Conservation (phyloP, 176 grass and related monocot species). For the Saccharum officinarum region DNA sequence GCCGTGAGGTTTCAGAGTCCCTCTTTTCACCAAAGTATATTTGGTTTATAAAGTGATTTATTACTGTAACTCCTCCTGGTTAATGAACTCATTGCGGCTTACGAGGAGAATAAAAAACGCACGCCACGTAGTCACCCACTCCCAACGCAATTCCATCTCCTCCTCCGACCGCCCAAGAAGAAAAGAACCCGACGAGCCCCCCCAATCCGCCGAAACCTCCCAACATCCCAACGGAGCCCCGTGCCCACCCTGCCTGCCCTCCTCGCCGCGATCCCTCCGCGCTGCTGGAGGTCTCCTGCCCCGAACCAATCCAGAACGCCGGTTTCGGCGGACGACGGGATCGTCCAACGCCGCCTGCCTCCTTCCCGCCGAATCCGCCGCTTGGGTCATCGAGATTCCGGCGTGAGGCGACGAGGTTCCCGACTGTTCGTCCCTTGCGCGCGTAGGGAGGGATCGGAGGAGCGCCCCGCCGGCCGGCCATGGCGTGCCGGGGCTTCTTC, state of each 20-base stretch:
- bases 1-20: no score
- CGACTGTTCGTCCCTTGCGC: not conserved
- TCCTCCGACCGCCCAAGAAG: slow-evolving; percentile 9
- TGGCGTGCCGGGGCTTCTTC: slow-evolving; percentile 72
- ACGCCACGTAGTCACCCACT: slow-evolving; percentile 8
- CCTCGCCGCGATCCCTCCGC: not conserved
- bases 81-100: not conserved
- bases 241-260: not conserved
- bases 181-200: not conserved
- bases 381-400: slow-evolving; percentile 1
- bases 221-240: not conserved
- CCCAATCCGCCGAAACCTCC: slow-evolving; percentile 1
- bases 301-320: slow-evolving; percentile 8
- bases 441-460: not conserved
- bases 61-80: not conserved
- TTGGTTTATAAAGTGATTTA: no score
- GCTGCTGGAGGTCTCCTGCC: not conserved
- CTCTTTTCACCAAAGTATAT: no score
- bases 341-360: slow-evolving; percentile 10
- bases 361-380: not conserved
- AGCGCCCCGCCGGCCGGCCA: slow-evolving; percentile 25
- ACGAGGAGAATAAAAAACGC: slow-evolving; percentile 10
- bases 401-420: slow-evolving; percentile 15
- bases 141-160: slow-evolving; percentile 14
- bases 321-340: not conserved